Evolutionary conservation across 2,329 filamentous ascomycete genomes (phyloP), one percentile per base, ranked within the genome.

Genomic region (Ophiostoma sp.): DNA sequence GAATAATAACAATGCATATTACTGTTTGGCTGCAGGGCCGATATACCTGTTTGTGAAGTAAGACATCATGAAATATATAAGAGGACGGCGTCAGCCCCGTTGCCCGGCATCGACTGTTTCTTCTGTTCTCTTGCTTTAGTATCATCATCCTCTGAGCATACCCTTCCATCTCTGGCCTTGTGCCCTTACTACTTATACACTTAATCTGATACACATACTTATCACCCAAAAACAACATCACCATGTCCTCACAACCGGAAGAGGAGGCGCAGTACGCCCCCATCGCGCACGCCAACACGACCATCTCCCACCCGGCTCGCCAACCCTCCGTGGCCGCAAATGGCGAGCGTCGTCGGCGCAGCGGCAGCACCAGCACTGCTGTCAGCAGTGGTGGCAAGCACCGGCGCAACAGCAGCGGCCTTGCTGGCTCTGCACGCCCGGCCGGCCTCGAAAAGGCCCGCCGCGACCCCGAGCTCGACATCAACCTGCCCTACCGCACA

Each of bases 401-500:
- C 40, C 40, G n/a, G 52, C 66, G 68, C 65, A 68, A 52, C 49
- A 64, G 62, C 64, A 62, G 52, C 62, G 41, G 42, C 9, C 11
- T 40, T 52, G 14, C 27, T 38, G 36, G 7, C 55, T 18, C 52
- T 44, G 42, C 47, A 16, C 38, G 41, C 44, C 41, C 27, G 11
- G 40, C 18, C 41, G 45, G n/a, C 60, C 14, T n/a, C 27, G 41
- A 41, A 5, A 72, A 73, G 66, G 67, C 69, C 52, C 52, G 84
- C 49, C 70, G 69, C 27, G 74, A 75, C 65, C 72, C 73, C 3
- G 66, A 71, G 2, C 73, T 74, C 40, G 78, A 79, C 71, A 69
- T 78, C 70, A 79, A 87, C 72, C 81, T 89, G 8, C 86, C 86
- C 3, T 82, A 83, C 70, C 82, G 85, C 69, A 84, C 83, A 9